Evolutionary conservation across 108 stramenopile genomes (phyloP), one percentile per base, ranked within the genome.

Genomic region (Nitzschia inconspicua): DNA sequence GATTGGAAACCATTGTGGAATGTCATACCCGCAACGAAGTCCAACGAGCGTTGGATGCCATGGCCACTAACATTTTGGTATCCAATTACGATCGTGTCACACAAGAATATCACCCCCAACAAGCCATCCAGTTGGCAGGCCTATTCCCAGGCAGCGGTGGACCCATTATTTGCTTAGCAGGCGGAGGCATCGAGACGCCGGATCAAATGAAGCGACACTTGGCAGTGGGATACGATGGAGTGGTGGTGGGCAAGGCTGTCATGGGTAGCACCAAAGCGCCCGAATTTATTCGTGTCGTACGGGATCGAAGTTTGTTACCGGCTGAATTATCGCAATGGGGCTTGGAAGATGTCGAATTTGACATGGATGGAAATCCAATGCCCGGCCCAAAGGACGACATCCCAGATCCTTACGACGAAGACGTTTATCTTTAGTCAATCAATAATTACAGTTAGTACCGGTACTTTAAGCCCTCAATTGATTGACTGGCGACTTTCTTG

Each of bases 21-120:
- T 90, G 89, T 61, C 93, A 94, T 61, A 94, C 93, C 2, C 70
- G 66, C 13, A 88, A 86, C 60, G 93, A 90, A 72, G 93, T 94
- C 4, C 72, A 90, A 55, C 77, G 84, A 29, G 89, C 93, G 0
- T 50, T 94, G 47, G 89, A 84, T 48, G 69, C 80, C 19, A 27
- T 90, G 48, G 93, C 89, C 3, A 78, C 80, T 22, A 94, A 86
- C 47, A 89, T 94, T 50, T 63, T 94, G 73, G 89, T 94, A 29
- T 74, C 74, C 52, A 94, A 94, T 61, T 75, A 88, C 37, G 93
- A 94, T 76, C 76, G 93, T 29, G 71, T 94, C 13, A 43, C 68
- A 10, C 79, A 84, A 19, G 24, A 68, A 42, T 75, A 83, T 43
- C 48, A 83, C 48, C 82, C 81, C 22, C 66, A 94, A 18, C 93